Evolutionary conservation across 169 alveolate species (phyloP).

Genomic region (Plasmodium cynomolgi): DNA sequence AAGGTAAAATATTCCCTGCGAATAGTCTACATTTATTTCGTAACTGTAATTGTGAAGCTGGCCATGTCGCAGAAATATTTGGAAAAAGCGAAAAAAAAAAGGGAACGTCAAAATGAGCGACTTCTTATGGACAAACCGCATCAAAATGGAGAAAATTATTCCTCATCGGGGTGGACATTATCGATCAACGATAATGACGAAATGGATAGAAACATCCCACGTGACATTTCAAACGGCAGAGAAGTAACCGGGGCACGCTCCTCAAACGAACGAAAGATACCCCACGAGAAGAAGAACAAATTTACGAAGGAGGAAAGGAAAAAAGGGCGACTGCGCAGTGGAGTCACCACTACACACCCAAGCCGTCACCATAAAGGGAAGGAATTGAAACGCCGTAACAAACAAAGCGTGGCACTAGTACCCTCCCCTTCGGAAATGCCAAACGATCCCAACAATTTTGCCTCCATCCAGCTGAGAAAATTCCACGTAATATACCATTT

Average conservation of each 20-base stretch:
- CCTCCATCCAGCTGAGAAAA: conserved; percentile 27
- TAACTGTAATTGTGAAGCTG: conserved; percentile 28
- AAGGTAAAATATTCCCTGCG: conserved; percentile 51
- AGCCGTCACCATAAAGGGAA: neutral
- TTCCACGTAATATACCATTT: conserved; percentile 38
- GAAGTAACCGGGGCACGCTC: neutral
- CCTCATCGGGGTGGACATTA: neutral
- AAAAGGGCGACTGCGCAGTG: neutral
- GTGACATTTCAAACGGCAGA: neutral
- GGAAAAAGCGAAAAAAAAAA: conserved; percentile 25
- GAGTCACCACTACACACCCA: neutral
- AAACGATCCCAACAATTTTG: neutral
- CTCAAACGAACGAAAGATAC: neutral
- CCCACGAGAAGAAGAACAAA: neutral
- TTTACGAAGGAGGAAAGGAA: neutral
- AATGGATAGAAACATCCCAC: neutral
- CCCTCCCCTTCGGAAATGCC: neutral
- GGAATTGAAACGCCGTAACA: neutral
- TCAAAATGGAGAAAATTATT: neutral
- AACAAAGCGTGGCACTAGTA: neutral
- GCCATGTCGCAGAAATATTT: conserved; percentile 43
- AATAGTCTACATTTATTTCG: conserved; percentile 41
- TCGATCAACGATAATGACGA: neutral
- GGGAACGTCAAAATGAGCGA: neutral
- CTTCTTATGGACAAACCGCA: neutral